Evolutionary conservation across 2,329 filamentous ascomycete species (phyloP).

Genomic region (Fusarium nelsonii): DNA sequence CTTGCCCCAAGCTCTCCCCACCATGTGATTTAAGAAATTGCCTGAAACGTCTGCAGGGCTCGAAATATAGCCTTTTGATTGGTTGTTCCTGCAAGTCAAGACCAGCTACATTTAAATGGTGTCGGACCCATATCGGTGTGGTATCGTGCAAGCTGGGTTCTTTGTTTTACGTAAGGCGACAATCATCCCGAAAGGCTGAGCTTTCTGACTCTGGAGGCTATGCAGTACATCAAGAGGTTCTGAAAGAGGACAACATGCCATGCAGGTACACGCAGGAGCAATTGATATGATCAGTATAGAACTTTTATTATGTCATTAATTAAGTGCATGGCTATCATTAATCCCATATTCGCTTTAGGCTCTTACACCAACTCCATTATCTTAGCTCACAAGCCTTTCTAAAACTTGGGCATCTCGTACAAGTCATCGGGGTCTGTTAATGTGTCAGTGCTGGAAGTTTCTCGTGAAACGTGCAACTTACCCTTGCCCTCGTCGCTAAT

Average conservation of each 20-base stretch:
- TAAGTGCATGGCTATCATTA: background rate
- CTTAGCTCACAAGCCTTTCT: background rate
- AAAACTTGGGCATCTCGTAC: slow-evolving; percentile 41
- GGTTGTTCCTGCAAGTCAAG: background rate
- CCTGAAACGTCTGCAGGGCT: slow-evolving; percentile 3
- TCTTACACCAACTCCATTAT: background rate
- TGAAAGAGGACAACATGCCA: too few species aligned
- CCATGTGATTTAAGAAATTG: background rate
- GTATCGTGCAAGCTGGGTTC: background rate
- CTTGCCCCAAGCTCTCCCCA: background rate
- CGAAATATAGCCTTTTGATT: background rate
- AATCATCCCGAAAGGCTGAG: too few species aligned
- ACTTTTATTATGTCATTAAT: slow-evolving; percentile 4
- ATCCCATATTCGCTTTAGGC: background rate
- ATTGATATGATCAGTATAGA: background rate
- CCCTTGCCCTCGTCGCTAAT: slow-evolving; percentile 66
- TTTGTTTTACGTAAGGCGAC: too few species aligned
- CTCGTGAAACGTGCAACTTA: slow-evolving; percentile 40
- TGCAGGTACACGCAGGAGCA: too few species aligned
- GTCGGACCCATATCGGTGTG: background rate
- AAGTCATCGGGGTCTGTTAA: slow-evolving; percentile 39
- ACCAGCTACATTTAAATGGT: too few species aligned
- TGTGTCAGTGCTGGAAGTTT: background rate
- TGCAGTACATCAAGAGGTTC: too few species aligned
- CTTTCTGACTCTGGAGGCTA: background rate